Evolutionary conservation across 1,139 yeast genomes (phyloP), one percentile per base, ranked within the genome.

Genomic region (Nadsonia starkeyi-henricii): DNA sequence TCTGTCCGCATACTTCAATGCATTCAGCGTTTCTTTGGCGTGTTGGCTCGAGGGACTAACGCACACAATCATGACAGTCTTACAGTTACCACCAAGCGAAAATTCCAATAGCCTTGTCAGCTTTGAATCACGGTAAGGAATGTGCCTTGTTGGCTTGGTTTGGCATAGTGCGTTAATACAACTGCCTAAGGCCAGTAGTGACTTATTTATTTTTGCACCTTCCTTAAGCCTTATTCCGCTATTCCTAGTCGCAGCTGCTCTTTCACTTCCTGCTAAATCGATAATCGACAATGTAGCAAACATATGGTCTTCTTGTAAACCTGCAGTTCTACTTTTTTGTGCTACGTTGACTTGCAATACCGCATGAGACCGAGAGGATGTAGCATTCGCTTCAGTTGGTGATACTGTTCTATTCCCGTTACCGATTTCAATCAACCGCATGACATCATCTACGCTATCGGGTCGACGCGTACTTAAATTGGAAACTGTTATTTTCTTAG

Each of bases 21-120:
- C 85, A 62, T 88, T 89, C 50, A 85, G 70, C 0, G 96, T 88
- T 60, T 89, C 97, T 60, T 89, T 96, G 61, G 85, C 86, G 62
- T 89, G 96, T 42, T 73, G 74, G 36, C 85, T 76, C 53, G 88
- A 82, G 0, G 96, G 96, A 2, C 94, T 82, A 2, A 89, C 77
- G 65, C 96, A 89, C 1, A 88, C 96, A 57, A 89, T 85, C 96
- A 89, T 89, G 3, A 86, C 91, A 0, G 97, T 89, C 62, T 85
- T 83, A 65, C 96, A 88, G 61, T 86, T 85, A 0, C 96, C 96
- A 3, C 96, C 96, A n/a, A 89, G 69, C 0, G 96, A 86, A 61
- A 85, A 86, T 60, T 88, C 86, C 50, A 89, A 72, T 47, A 89
- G 68, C 55, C 97, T 68, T 0, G 97, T 89, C 48, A 89, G 70